Percentiles rank a stretch among this genome's conserved stretches.
Evolutionary conservation across 73 alveolate genomes (phyloP).

Genomic region (Paramecium sonneborni): DNA sequence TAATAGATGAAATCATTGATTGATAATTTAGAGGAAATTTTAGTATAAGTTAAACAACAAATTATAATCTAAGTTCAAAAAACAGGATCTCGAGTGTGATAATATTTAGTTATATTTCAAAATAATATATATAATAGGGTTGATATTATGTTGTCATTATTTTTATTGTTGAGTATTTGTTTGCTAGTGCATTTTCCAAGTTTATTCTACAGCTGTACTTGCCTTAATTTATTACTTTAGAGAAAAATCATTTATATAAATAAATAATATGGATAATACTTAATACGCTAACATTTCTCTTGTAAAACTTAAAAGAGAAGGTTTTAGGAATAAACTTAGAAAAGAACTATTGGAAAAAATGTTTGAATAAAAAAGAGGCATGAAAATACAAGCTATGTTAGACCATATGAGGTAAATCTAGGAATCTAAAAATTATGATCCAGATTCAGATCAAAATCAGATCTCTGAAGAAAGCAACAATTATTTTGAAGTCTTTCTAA

Average conservation of each 20-base stretch:
- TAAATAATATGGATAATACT: background rate
- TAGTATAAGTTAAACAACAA: too few relatives aligned
- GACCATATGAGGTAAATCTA: background rate
- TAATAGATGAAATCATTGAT: too few relatives aligned
- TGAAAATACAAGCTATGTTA: background rate
- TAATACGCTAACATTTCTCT: background rate
- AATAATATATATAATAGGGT: too few relatives aligned
- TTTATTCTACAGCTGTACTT: too few relatives aligned
- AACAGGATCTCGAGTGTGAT: background rate
- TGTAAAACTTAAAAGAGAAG: background rate
- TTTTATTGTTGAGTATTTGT: too few relatives aligned
- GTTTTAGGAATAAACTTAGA: background rate
- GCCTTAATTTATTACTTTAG: too few relatives aligned
- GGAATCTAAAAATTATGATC: background rate
- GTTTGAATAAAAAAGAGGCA: background rate
- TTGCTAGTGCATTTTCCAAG: too few relatives aligned
- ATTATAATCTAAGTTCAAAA: too few relatives aligned
- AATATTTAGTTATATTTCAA: background rate
- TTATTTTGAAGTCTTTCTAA: background rate
- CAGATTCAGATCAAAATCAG: background rate
- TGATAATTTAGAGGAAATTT: background rate
- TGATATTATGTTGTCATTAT: background rate
- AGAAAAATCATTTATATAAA: background rate
- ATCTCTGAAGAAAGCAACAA: background rate
- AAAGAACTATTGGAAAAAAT: background rate